Base-by-base conservation (phyloP, 768 basidiomycete species). In the Podaxis sp. region DNA sequence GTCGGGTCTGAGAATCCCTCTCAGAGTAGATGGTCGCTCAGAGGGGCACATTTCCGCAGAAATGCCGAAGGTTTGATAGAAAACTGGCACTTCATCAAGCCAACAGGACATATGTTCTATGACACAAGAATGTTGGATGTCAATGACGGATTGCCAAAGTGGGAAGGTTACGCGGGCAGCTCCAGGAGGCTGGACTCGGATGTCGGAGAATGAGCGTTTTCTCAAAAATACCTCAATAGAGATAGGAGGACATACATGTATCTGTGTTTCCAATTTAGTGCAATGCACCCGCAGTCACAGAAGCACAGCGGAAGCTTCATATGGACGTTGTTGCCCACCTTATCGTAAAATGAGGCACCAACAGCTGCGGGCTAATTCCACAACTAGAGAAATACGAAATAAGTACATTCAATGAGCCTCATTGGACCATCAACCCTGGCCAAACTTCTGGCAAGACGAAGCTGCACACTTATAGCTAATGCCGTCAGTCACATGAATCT, bases 51-150 rank as follows among this genome's bases (percentile, higher is more conserved):
- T 35, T 54, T 54, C 37, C 52, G 35, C 7, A 1, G 52, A 38
- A 21, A 54, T 38, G 36, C 52, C 14, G 0, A 14, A 14, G 54
- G 23, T 0, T 11, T 42, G 23, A 55, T 86, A 55, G 71, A 79
- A 46, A 70, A 76, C 50, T 84, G 82, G 82, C 82, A 84, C 1
- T 62, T 69, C n/a, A 69, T 87, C 48, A 82, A 81, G 66, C 89
- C 88, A 0, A 88, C 85, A 0, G 83, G 73, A 0, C 86, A 88
- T 67, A 83, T 84, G 5, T 90, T 87, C 71, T 89, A 88, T 62
- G 83, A 74, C 11, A 88, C 87, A 14, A 76, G 83, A 18, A 71
- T 87, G 74, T 60, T 88, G 65, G 82, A 85, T 58, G 70, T 88
- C 14, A 61, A 74, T 4, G 88, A 89, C 65, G 75, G 67, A 4